Evolutionary conservation across 192 early-diverging fungal genomes (phyloP).

Genomic region (Chytriomyces hyalinus): DNA sequence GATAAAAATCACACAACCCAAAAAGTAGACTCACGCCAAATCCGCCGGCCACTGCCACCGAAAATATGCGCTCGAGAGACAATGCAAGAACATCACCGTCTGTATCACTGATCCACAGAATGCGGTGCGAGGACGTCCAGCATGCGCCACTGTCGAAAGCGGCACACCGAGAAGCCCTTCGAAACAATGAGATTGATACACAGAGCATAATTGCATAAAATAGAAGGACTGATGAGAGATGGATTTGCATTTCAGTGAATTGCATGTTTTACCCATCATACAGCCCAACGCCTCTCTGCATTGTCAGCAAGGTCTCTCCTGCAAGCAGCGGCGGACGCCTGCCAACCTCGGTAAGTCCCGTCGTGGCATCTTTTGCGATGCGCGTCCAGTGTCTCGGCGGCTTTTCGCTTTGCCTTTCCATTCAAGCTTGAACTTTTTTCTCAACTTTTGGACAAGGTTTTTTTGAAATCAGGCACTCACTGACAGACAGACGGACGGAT

Average conservation of each 20-base stretch:
- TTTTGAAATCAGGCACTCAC: too few relatives aligned
- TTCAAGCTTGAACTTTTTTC: too few relatives aligned
- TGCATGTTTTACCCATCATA: constrained; percentile 64
- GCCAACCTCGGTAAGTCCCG: background rate
- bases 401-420: background rate
- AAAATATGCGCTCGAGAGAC: constrained; percentile 14
- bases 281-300: constrained; percentile 71
- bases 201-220: background rate
- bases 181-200: background rate
- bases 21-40: constrained; percentile 5
- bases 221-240: background rate
- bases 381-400: constrained; percentile 1
- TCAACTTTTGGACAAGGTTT: too few relatives aligned
- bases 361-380: background rate
- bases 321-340: constrained; percentile 57
- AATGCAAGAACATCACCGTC: constrained; percentile 21
- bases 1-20: background rate
- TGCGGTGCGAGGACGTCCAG: constrained; percentile 74
- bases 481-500: too few relatives aligned
- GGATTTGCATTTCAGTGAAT: too few relatives aligned
- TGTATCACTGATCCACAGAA: constrained; percentile 79
- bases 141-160: constrained; percentile 75
- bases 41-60: constrained; percentile 28
- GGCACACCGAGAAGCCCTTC: constrained; percentile 60
- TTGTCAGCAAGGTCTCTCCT: constrained; percentile 58